Base-by-base conservation (phyloP, 2,329 filamentous ascomycete species). In the Aspergillus sp. region DNA sequence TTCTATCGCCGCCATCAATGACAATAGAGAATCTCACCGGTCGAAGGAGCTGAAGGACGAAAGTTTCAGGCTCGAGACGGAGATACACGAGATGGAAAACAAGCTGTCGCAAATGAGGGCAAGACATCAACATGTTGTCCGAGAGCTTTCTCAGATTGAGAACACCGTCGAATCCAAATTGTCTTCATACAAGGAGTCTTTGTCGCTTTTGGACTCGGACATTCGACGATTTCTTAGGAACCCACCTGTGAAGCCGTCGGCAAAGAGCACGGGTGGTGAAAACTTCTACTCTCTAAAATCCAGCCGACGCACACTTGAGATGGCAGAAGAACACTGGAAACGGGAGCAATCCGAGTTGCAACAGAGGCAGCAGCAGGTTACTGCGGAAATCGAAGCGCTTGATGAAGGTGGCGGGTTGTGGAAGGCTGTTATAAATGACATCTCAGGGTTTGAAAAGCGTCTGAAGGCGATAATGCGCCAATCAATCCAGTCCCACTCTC, bases 371-470 rank as follows among this genome's bases (percentile, higher is more conserved):
- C 69, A 79, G 34, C 74, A 78, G 49, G 79, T 84, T 3, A 80
- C 85, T 61, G 74, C 76, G 28, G 87, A 89, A 67, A 83, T 83
- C 48, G 71, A 78, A 23, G 87, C 87, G 2, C 76, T 89, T 22
- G 81, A 86, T 54, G 83, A 87, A 68, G 87, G 87, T 15, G 84
- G 83, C 2, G 72, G 77, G 6, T 71, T 88, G 25, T 89, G 87
- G 87, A 82, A 83, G 63, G 80, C 84, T 55, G 82, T 83, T 2
- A 75, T 87, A 8, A 74, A 76, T 31, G 79, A 82, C 49, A 79
- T 89, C 4, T 78, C 76, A 2, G 78, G 78, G 5, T 87, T 88
- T 69, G 87, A 78, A 63, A 76, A 70, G 57, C 68, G 70, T 11
- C 61, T 78, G 22, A 69, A 66, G 57, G 59, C 64, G 5, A 70